Conservation (phyloP, 2,329 filamentous ascomycete species). For the Beauveria medogensis region DNA sequence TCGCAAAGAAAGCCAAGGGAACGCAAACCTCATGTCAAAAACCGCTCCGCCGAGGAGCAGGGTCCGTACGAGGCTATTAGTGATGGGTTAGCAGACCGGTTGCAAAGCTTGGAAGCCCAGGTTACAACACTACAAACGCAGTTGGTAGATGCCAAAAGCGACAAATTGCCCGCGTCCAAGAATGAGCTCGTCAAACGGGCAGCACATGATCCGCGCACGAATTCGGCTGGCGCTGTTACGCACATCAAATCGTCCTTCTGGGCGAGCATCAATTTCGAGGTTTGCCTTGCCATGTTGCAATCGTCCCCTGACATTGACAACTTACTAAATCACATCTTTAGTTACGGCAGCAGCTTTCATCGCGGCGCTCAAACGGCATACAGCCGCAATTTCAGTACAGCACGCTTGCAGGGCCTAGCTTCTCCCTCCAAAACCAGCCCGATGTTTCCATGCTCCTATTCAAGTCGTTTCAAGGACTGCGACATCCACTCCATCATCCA, state of each 20-base stretch:
- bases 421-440: not conserved
- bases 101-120: not conserved
- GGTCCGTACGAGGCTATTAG: not conserved
- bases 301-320: too few relatives aligned
- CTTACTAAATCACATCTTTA: not conserved
- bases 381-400: not conserved
- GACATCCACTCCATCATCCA: not conserved
- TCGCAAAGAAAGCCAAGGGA: conserved; percentile 1
- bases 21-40: not conserved
- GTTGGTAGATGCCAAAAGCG: not conserved
- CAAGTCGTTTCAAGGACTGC: conserved; percentile 5
- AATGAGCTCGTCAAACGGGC: not conserved
- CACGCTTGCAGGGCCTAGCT: not conserved
- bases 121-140: not conserved
- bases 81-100: not conserved
- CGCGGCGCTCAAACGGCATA: not conserved
- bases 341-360: not conserved
- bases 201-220: not conserved
- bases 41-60: not conserved
- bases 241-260: conserved; percentile 5
- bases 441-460: conserved; percentile 2
- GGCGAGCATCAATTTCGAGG: conserved; percentile 9
- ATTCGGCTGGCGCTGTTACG: not conserved
- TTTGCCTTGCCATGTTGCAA: not conserved
- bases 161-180: not conserved